Base-by-base conservation (phyloP, 106 monocot species). In the Chionographis japonica region DNA sequence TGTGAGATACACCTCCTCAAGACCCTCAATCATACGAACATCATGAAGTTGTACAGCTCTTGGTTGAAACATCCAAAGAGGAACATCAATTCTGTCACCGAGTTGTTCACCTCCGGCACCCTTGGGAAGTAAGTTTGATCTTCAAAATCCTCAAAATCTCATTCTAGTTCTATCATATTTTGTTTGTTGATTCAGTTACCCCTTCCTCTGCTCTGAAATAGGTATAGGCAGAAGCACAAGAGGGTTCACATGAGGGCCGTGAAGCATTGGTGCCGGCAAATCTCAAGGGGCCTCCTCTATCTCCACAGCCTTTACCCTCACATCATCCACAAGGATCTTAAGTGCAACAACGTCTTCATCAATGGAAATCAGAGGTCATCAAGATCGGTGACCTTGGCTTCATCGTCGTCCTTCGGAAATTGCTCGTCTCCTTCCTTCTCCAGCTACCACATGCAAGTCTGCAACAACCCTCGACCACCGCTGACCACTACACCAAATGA, bases 1-100 rank as follows among this genome's bases (percentile, higher is more conserved):
- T 89, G 89, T 66, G 89, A 89, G 79, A 89, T 89, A 62, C 89
- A 89, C 62, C 89, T 89, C 5, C 85, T 89, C 67, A 89, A 89
- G 67, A 89, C 89, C 53, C 76, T 89, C 39, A 81, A 76, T 18
- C 76, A 81, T 66, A 76, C 68, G 72, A 81, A 81, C 72, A 81
- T 81, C 59, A 81, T 81, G 76, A 81, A 81, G 67, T 81, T 81
- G 58, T 81, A 63, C 39, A 72, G 72, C 39, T 82, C 81, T 2
- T 82, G 81, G 81, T 72, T 82, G 12, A 77, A 82, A 50, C 68
- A 62, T 61, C 63, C 81, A 13, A 77, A 73, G 58, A 82, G 85
- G 52, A 85, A 80, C 76, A 85, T 85, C 76, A 85, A 85, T 69
- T 85, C 80, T 66, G 66, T 85, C 69, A 85, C 89, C 61, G 57